A percentile compares a stretch with the other conserved stretches of the same genome.
These are phyloP conservation scores for Cymbopogon citratus DNA, from an alignment of 176 grass and related monocot genomes.

Conservation along the genomic window DNA sequence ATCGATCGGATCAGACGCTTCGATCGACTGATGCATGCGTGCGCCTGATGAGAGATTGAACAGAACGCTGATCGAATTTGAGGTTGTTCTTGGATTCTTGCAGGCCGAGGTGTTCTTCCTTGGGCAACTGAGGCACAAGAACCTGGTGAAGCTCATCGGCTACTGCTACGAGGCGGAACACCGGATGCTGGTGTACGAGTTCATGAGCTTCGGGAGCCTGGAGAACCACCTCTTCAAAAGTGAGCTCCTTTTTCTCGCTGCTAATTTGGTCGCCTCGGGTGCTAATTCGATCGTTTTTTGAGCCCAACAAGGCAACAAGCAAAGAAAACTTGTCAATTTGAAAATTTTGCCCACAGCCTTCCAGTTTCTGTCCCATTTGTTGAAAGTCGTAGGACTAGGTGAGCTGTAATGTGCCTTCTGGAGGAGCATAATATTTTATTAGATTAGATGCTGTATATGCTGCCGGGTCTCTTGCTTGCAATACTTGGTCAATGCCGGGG, in stretches of 20 bases:
- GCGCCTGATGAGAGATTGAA: background rate
- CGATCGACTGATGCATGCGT: no score
- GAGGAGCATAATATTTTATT: background rate
- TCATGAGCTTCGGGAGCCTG: constrained; percentile 63
- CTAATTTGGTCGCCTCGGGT: background rate
- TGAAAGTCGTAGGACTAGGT: constrained; percentile 17
- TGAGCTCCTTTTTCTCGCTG: constrained; percentile 34
- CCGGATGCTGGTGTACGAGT: constrained; percentile 89
- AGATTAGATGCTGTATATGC: background rate
- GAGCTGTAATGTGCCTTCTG: constrained; percentile 15
- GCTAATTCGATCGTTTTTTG: background rate
- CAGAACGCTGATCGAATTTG: background rate
- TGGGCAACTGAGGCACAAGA: constrained; percentile 69
- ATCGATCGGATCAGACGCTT: no score
- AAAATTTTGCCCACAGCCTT: background rate
- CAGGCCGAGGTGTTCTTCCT: constrained; percentile 93
- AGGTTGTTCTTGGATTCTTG: background rate
- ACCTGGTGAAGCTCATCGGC: constrained; percentile 76
- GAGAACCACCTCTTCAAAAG: constrained; percentile 90
- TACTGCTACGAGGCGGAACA: constrained; percentile 79
- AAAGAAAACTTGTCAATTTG: background rate
- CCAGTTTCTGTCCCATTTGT: background rate
- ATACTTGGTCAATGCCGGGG: background rate
- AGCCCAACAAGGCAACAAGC: constrained; percentile 12
- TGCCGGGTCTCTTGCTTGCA: background rate